Evolutionary conservation across 2,329 filamentous ascomycete genomes (phyloP).

Genomic region (Cylindrodendrum hubeiense): DNA sequence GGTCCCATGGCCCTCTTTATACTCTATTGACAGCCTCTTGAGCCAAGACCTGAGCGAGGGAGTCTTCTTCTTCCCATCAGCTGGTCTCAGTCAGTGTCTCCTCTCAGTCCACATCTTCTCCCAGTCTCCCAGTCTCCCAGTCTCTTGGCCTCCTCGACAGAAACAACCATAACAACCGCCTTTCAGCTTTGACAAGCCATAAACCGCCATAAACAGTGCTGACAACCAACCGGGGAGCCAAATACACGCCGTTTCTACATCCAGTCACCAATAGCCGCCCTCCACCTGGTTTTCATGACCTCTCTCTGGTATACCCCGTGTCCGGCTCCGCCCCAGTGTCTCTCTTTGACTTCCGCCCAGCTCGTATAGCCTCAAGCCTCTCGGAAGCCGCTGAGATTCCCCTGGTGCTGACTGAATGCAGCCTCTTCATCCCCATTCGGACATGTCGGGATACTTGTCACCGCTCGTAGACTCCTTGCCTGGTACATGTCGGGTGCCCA

Average conservation of each 20-base stretch:
- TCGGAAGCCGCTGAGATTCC: neutral
- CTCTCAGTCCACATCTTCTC: neutral
- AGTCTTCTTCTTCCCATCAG: neutral
- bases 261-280: neutral
- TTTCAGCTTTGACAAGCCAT: neutral
- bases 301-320: neutral
- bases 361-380: slow-evolving; percentile 19
- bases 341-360: slow-evolving; percentile 15
- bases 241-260: neutral
- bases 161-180: neutral
- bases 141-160: neutral
- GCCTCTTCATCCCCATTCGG: neutral
- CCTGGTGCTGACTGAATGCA: slow-evolving; percentile 4
- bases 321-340: neutral
- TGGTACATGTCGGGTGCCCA: neutral
- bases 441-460: slow-evolving; percentile 7
- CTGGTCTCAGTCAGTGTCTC: neutral
- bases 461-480: neutral
- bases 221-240: neutral
- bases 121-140: no score
- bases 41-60: neutral
- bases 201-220: neutral
- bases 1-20: slow-evolving; percentile 15
- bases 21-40: neutral
- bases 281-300: neutral